These are phyloP conservation scores for Zygosaccharomyces gambellarensis DNA, from an alignment of 805 yeast genomes.

Conservation along the genomic window DNA sequence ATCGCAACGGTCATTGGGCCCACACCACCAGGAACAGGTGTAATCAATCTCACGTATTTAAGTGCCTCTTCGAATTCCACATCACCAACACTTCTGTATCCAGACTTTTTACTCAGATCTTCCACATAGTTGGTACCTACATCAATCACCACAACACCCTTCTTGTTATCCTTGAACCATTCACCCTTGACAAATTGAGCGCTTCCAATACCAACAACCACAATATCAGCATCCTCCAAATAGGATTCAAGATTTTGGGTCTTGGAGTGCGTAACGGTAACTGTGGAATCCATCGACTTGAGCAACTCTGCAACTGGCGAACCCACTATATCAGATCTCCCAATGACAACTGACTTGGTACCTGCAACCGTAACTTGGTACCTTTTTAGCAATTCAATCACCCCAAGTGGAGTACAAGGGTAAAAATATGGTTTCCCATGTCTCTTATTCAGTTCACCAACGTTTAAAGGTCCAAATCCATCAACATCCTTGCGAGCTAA, in stretches of 20 bases:
- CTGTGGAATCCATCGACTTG: slow-evolving; percentile 78
- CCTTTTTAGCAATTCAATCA: slow-evolving; percentile 70
- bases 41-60: slow-evolving; percentile 43
- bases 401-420: slow-evolving; percentile 96
- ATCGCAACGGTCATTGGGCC: slow-evolving; percentile 91
- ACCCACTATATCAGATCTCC: slow-evolving; percentile 95
- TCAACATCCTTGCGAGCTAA: slow-evolving; percentile 84
- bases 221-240: slow-evolving; percentile 72
- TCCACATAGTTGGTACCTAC: slow-evolving; percentile 77
- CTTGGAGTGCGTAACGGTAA: slow-evolving; percentile 77
- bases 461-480: slow-evolving; percentile 84
- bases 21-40: slow-evolving; percentile 93
- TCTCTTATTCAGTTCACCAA: slow-evolving; percentile 85
- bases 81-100: slow-evolving; percentile 72
- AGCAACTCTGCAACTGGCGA: slow-evolving; percentile 84
- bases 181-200: slow-evolving; percentile 68
- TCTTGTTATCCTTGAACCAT: slow-evolving; percentile 51
- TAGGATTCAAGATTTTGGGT: slow-evolving; percentile 55
- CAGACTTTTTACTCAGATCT: slow-evolving; percentile 62
- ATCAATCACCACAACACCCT: slow-evolving; percentile 66
- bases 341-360: slow-evolving; percentile 82
- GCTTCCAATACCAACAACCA: slow-evolving; percentile 74
- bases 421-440: slow-evolving; percentile 77
- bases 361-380: slow-evolving; percentile 69
- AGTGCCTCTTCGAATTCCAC: slow-evolving; percentile 57